Evolutionary conservation across 495 filamentous ascomycete genomes (phyloP), one percentile per base, ranked within the genome.

Genomic region (Penicillium psychrofluorescens): DNA sequence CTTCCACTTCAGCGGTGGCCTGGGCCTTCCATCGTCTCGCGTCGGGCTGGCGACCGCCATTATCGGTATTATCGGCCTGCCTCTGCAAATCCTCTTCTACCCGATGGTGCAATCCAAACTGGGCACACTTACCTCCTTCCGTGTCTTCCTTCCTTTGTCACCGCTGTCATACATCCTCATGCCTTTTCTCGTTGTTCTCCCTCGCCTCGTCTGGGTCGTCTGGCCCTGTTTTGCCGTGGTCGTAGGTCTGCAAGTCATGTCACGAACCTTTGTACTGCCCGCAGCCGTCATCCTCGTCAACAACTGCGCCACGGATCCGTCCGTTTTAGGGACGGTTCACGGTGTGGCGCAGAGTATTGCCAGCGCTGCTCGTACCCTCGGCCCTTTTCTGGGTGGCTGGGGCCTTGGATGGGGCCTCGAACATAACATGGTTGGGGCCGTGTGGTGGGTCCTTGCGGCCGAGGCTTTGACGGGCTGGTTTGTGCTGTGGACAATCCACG

Each of bases 61-160:
- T n/a, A 80, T 86, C 30, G 86, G 85, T 5, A 53, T 83, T 47
- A 75, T 83, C 34, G 84, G 84, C 7, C 80, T 90, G 15, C 63
- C 79, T 11, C 55, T 88, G 1, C 85, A 89, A 55, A 72, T 87
- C 4, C 75, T 85, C 42, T 52, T 90, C 43, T 90, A 89, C 58
- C 83, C 85, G 1, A 62, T 62, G 2, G 53, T 88, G 15, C 76
- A 79, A 36, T 62, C 64, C 12, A 67, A 70, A 4, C 64, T 88
- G 0, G 85, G 86, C 14, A 84, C 84, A 0, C 62, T 83, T 6
- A 67, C 63, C 1, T 76, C 75, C 8, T 83, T 85, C 53, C 71
- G 75, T 32, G 55, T 74, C 8, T 75, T 79, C 37, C 58, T 86
- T 5, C 67, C 76, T 11, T 56, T 85, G 30, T 89, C 85, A 16